Evolutionary conservation across 768 basidiomycete genomes (phyloP).

Genomic region (Xerocomellus amylosporus): DNA sequence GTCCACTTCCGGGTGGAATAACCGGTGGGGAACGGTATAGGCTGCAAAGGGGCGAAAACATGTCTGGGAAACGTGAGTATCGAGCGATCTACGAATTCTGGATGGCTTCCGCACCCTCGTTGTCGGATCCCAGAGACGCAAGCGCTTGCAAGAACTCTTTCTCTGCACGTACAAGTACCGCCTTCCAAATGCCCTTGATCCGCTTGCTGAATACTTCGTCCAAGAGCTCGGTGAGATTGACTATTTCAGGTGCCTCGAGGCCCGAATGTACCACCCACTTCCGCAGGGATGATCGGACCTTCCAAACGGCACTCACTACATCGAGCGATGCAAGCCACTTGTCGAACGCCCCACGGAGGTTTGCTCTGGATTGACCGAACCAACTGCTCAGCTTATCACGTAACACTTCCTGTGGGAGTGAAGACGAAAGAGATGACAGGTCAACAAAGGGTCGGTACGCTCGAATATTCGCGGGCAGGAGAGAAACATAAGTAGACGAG

Average conservation of each 20-base stretch:
- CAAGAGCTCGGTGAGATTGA: conserved; percentile 42
- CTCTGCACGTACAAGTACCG: conserved; percentile 42
- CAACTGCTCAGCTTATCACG: conserved; percentile 54
- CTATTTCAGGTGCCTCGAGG: conserved; percentile 50
- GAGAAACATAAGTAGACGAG: conserved; percentile 77
- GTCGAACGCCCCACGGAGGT: conserved; percentile 43
- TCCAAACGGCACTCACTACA: conserved; percentile 70
- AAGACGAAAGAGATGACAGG: conserved; percentile 54
- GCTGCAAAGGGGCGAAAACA: conserved; percentile 46
- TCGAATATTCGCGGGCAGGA: conserved; percentile 68
- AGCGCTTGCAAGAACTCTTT: conserved; percentile 47
- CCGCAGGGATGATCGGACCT: conserved; percentile 50
- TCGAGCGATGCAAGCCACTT: conserved; percentile 60
- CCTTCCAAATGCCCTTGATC: conserved; percentile 58
- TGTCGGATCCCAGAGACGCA: conserved; percentile 18
- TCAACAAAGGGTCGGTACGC: conserved; percentile 87
- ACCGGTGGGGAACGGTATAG: conserved; percentile 55
- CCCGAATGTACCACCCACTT: conserved; percentile 43
- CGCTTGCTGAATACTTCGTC: conserved; percentile 55
- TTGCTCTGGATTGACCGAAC: conserved; percentile 54
- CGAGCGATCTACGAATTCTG: not conserved
- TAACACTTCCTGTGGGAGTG: conserved; percentile 44
- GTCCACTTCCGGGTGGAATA: conserved; percentile 42
- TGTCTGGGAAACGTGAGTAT: conserved; percentile 38
- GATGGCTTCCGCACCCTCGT: conserved; percentile 16